Evolutionary conservation across 495 filamentous ascomycete genomes (phyloP), one percentile per base, ranked within the genome.

Genomic region (Neurospora cerealis): DNA sequence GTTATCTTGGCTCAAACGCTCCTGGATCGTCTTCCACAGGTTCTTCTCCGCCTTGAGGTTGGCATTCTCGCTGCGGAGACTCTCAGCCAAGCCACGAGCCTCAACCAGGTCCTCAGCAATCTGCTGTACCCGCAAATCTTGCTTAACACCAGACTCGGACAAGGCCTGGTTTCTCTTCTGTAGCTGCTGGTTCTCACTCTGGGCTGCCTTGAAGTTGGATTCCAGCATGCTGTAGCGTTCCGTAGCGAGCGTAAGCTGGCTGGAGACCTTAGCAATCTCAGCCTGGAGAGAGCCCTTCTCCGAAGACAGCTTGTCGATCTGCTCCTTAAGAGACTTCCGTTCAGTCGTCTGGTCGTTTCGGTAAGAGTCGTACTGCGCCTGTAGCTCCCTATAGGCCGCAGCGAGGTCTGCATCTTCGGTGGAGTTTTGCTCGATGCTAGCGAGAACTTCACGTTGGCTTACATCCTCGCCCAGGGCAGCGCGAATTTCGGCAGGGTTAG

Each of bases 1-100:
- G 71, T 93, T 96, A 74, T 98, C 96, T 69, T 94, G 92, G 74
- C 86, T 91, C 24, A 98, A 85, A 44, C 96, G 88, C 75, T 92
- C 91, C 79, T 98, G 93, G 73, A 98, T 95, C 69, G 88, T 92
- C 83, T 95, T 97, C 92, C 91, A 95, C 32, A 98, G 85, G 5
- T 91, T 90, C 80, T 95, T 96, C 78, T 98, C 95, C 0, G 95
- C 95, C 80, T 95, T 96, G 13, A 97, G 89, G 80, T 97, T 97
- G 24, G 94, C 92, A 74, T 88, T 95, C 76, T 98, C 96, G 66
- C 91, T 93, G 28, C 94, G 93, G 83, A 98, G 87, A 77, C 93
- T 94, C 77, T 99, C 95, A 11, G 90, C 84, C 42, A 95, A 80
- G 73, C 90, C 92, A 76, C 91, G 92, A 1, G 91, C 89, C 80